Percentiles rank a stretch among this genome's conserved stretches.
These are phyloP conservation scores for Wakefieldia striispora DNA, from an alignment of 768 basidiomycete genomes.

Conservation along the genomic window DNA sequence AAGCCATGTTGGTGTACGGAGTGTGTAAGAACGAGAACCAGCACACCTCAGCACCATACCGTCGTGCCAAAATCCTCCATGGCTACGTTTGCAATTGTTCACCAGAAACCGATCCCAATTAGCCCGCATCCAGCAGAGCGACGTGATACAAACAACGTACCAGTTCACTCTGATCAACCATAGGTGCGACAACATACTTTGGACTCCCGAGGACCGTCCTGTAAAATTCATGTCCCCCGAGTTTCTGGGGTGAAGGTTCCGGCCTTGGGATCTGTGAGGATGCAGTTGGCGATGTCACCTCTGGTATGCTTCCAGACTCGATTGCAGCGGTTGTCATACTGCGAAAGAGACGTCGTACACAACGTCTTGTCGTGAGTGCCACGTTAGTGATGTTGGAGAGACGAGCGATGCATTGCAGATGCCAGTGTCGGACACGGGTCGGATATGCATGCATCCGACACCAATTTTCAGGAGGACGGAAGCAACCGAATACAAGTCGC, in stretches of 20 bases:
- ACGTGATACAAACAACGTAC: constrained; percentile 44
- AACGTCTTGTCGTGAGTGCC: background rate
- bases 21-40: background rate
- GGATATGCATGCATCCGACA: constrained; percentile 2
- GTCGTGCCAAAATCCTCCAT: constrained; percentile 80
- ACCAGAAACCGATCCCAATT: background rate
- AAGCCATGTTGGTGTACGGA: background rate
- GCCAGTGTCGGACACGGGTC: background rate
- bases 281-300: background rate
- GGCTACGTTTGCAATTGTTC: constrained; percentile 51
- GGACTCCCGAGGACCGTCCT: constrained; percentile 75
- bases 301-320: background rate
- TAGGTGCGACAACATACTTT: constrained; percentile 90
- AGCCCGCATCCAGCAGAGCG: background rate
- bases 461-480: no score
- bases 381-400: background rate
- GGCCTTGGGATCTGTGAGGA: background rate
- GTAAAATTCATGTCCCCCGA: constrained; percentile 84
- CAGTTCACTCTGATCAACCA: constrained; percentile 98
- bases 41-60: constrained; percentile 75
- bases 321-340: constrained; percentile 4
- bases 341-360: constrained; percentile 2
- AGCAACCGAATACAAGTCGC: no score
- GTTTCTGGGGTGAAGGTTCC: constrained; percentile 35
- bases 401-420: constrained; percentile 7